Base-by-base conservation (phyloP, 176 grass and related monocot genomes). In the Raddia distichophylla region DNA sequence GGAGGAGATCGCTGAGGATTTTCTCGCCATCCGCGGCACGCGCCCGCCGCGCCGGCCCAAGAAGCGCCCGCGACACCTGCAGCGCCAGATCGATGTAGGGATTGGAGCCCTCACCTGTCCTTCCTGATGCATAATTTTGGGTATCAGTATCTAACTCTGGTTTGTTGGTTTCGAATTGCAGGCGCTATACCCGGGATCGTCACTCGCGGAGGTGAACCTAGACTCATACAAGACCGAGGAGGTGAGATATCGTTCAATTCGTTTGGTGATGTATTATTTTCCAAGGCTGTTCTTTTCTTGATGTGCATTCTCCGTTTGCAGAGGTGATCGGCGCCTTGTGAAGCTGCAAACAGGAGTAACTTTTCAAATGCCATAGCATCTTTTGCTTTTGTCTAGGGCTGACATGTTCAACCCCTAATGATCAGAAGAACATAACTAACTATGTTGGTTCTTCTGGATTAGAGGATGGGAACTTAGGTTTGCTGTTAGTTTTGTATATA, bases 141-240 rank as follows among this genome's bases (percentile, higher is more conserved):
- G 27, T 40, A 57, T 55, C 56, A 3, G 20, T 56, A 27, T 74
- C 69, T 37, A 71, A 83, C 83, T 77, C 71, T 32, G 7, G 0
- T 11, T 44, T 33, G 44, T 75, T 84, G 15, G 40, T 13, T 82
- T 40, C 6, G 6, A 59, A 73, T 82, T 46, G 84, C 87, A 93
- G 87, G 18, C 10, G 60, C 15, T 85, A 12, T 90, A 35, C 55
- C 87, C 84, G 3, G 91, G 87, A 67, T 35, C 68, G 2, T 51
- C 20, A 22, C 77, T 93, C 27, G 27, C 47, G 5, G 62, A 84
- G 1, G 68, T 93, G 13, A 84, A 64, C 66, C 60, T 70, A 14
- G 84, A 87, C 49, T 58, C 56, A 46, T 93, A 87, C 81, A 84
- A 85, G 78, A 81, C 87, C 66, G 77, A 83, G 3, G 88, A 93